Evolutionary conservation across 257 asterid genomes (phyloP).

Genomic region (Solanum tarapatanum): DNA sequence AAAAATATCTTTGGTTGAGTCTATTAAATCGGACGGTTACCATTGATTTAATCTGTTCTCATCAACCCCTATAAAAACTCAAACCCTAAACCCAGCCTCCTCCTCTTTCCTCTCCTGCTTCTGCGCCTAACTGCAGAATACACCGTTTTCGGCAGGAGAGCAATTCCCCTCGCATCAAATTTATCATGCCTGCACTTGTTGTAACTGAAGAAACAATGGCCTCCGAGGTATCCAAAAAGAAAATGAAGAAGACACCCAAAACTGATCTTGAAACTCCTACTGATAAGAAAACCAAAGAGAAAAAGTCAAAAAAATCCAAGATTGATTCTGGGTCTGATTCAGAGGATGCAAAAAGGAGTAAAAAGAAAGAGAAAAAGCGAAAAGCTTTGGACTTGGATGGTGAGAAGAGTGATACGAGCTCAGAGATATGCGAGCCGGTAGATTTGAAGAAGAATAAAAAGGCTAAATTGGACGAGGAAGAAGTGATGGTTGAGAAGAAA

Average conservation of each 20-base stretch:
- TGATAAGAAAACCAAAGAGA: not conserved
- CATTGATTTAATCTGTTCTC: not conserved
- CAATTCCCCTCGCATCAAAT: not conserved
- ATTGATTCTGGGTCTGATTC: not conserved
- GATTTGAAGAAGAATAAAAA: slow-evolving; percentile 3
- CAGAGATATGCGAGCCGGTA: not conserved
- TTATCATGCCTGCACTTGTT: not conserved
- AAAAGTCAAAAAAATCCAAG: not conserved
- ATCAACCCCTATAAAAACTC: not conserved
- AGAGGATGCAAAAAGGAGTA: not conserved
- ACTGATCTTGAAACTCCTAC: not conserved
- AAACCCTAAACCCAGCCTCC: not conserved
- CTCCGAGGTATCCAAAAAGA: not conserved
- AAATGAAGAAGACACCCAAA: not conserved
- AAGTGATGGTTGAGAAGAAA: not conserved
- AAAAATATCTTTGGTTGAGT: not conserved
- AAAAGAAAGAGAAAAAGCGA: not conserved
- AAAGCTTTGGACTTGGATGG: not conserved
- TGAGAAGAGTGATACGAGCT: not conserved
- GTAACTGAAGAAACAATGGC: not conserved
- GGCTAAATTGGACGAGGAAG: not conserved
- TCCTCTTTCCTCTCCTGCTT: slow-evolving; percentile 1
- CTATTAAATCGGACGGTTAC: not conserved
- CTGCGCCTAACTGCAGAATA: not conserved
- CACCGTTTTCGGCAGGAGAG: not conserved